Evolutionary conservation across 1,284 basidiomycete species (phyloP), one percentile per base, ranked within the genome.

Genomic region (Gomphus sp.): DNA sequence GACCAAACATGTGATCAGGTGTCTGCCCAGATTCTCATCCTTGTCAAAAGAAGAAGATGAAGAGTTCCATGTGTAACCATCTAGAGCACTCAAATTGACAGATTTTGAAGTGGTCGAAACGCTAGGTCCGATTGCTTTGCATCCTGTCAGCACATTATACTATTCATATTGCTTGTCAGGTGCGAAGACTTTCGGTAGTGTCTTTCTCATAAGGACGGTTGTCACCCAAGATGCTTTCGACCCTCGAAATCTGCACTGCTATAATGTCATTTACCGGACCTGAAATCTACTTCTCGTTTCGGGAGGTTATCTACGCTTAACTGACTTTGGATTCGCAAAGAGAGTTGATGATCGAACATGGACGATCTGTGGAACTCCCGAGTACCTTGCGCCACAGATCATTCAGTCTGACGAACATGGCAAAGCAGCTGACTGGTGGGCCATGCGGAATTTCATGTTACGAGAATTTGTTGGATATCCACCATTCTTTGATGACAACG

Each of bases 381-480:
- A 99, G 73, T 99, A 99, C 66, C 80, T 96, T 47, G 93, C 93
- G 0, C 93, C 93, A 18, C 93, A 96, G 72, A 93, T 96, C 59
- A 97, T 99, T 49, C 93, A 95, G 71, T 93, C 91, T 14, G 93
- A 96, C 65, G 96, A 96, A 11, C 97, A 99, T 76, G 96, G 96
- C 64, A 98, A 98, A 74, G 92, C 91, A 41, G 96, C 97, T 3
- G 96, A 99, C 70, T 99, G 96, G 96, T 99, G 97, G 87, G 94
- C n/a, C 97, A 2, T 89, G 96, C 62, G 96, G 96, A 33, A 93
- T 99, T 16, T 75, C 99, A 64, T 89, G 95, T 66, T 99, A 98
- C 72, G 96, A 99, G 71, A 99, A 87, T 96, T 55, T 91, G 88
- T 96, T 55, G 91, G 91, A 2, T 93, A 89, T 66, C 89, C 89